Conservation (phyloP, 176 grass and related monocot species). For the Carex scoparia region DNA sequence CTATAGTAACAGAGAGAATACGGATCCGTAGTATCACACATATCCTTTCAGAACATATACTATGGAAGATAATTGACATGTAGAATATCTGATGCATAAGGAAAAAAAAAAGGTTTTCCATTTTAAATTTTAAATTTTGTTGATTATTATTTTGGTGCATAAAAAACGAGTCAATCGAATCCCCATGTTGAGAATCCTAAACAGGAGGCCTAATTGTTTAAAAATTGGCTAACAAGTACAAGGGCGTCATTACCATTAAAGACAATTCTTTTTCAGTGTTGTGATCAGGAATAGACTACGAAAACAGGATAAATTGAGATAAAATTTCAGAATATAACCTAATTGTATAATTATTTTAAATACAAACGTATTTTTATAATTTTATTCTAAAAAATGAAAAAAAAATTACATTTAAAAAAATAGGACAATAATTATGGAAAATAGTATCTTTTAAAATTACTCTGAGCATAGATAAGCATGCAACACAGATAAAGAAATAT, state of each 20-base stretch:
- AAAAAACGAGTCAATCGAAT: not conserved
- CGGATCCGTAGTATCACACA: not conserved
- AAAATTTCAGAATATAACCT: no score
- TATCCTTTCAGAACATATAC: not conserved
- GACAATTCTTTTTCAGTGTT: no score
- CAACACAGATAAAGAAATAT: not conserved
- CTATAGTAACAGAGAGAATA: no score
- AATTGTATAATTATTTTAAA: no score
- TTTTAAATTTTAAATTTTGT: not conserved
- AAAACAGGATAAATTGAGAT: no score
- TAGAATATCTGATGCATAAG: not conserved
- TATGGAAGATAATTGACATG: not conserved
- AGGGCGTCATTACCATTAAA: no score
- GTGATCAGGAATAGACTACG: no score
- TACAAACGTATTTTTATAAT: no score
- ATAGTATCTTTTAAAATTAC: not conserved
- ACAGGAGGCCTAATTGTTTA: not conserved
- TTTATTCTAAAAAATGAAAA: no score
- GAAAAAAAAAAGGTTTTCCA: not conserved
- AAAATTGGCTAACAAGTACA: not conserved
- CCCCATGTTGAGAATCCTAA: not conserved
- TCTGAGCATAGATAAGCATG: not conserved
- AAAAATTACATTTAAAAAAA: no score
- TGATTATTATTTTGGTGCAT: not conserved
- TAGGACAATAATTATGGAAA: not conserved